These are phyloP conservation scores for Aspergillus chevalieri DNA, from an alignment of 2,329 filamentous ascomycete genomes.

Conservation along the genomic window DNA sequence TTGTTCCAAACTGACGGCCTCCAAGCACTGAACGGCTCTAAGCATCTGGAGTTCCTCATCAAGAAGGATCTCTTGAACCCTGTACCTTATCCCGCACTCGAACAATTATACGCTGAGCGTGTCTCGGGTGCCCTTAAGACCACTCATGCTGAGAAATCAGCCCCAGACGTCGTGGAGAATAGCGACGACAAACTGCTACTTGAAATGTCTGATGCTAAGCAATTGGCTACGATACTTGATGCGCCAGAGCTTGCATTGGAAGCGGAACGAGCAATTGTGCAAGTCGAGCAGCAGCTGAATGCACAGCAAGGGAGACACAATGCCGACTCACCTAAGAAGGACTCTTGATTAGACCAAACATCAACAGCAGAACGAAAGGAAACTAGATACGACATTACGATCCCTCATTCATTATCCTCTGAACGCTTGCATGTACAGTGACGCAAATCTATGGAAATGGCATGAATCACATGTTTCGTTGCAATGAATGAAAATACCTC, in stretches of 20 bases:
- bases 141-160: slow-evolving; percentile 20
- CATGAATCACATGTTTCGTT: too few relatives aligned
- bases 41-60: slow-evolving; percentile 75
- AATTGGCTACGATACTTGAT: slow-evolving; percentile 56
- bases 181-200: slow-evolving; percentile 43
- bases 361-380: background rate
- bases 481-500: too few relatives aligned
- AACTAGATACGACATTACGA: background rate
- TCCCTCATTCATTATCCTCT: too few relatives aligned
- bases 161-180: slow-evolving; percentile 28
- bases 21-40: slow-evolving; percentile 69
- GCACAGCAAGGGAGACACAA: slow-evolving; percentile 15
- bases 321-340: slow-evolving; percentile 15
- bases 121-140: slow-evolving; percentile 27
- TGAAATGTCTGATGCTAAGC: slow-evolving; percentile 46
- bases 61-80: slow-evolving; percentile 64
- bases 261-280: slow-evolving; percentile 68
- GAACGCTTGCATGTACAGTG: too few relatives aligned
- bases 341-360: slow-evolving; percentile 11
- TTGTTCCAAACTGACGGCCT: slow-evolving; percentile 13
- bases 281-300: slow-evolving; percentile 50
- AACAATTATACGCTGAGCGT: slow-evolving; percentile 62
- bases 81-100: slow-evolving; percentile 62
- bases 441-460: too few relatives aligned
- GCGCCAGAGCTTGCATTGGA: slow-evolving; percentile 67